Percentiles rank a stretch among this genome's conserved stretches.
These are phyloP conservation scores for Falciphora oryzae DNA, from an alignment of 2,329 filamentous ascomycete genomes.

Conservation along the genomic window DNA sequence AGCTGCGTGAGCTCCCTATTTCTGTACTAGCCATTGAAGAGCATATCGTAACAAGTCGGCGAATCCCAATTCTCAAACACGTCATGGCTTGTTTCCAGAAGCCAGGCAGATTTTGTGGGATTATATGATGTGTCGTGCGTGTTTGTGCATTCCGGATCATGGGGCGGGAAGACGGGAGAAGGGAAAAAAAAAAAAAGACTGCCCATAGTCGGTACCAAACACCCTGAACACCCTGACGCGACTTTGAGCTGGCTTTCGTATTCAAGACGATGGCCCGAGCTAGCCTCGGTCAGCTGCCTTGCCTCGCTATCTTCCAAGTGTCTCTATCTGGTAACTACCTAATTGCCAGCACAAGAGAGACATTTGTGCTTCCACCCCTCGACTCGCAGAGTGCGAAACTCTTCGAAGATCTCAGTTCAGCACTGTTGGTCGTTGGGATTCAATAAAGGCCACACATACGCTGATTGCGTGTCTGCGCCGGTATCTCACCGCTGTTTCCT, in stretches of 20 bases:
- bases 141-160: too few relatives aligned
- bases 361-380: neutral
- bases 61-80: neutral
- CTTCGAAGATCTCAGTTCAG: neutral
- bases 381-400: too few relatives aligned
- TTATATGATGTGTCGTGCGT: too few relatives aligned
- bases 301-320: neutral
- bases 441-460: neutral
- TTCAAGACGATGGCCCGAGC: neutral
- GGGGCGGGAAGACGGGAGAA: neutral
- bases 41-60: too few relatives aligned
- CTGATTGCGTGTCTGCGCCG: too few relatives aligned
- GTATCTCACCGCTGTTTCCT: neutral
- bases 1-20: neutral
- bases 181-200: too few relatives aligned
- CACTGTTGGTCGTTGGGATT: neutral
- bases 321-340: neutral
- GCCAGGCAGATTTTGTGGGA: too few relatives aligned
- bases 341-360: neutral
- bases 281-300: neutral
- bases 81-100: neutral
- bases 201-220: neutral
- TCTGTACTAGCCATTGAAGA: neutral
- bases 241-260: neutral
- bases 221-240: neutral